phyloP scores from a whole-genome alignment of 345 rosid genomes.

The Populus nigra region DNA sequence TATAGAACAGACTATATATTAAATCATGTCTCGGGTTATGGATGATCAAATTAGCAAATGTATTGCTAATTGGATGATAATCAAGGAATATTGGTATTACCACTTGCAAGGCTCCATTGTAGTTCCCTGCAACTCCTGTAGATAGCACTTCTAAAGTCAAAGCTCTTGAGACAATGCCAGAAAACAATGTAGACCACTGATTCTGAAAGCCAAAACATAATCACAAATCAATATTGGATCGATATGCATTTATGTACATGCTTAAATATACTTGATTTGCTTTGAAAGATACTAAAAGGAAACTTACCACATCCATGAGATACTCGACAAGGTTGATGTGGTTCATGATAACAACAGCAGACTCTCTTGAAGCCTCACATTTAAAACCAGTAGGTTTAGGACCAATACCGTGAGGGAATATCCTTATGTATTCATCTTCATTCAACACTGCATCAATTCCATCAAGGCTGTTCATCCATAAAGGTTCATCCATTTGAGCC shows the following conservation, averaged over 20 bases:
- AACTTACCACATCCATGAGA: slow-evolving; percentile 73
- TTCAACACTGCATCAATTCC: slow-evolving; percentile 43
- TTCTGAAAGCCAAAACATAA: slow-evolving; percentile 38
- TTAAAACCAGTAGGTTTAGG: slow-evolving; percentile 60
- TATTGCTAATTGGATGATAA: neutral
- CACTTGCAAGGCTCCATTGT: slow-evolving; percentile 76
- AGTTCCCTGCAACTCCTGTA: slow-evolving; percentile 65
- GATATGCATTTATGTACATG: neutral
- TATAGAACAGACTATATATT: neutral
- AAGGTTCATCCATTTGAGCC: slow-evolving; percentile 75
- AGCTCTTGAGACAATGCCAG: slow-evolving; percentile 69
- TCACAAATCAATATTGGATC: neutral
- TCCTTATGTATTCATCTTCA: slow-evolving; percentile 63
- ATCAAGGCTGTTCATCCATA: slow-evolving; percentile 62
- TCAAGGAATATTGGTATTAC: slow-evolving; percentile 28
- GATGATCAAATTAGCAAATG: neutral
- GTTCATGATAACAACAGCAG: slow-evolving; percentile 63
- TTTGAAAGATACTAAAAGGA: neutral
- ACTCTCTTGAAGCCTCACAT: slow-evolving; percentile 77
- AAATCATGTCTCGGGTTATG: neutral
- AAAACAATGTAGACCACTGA: slow-evolving; percentile 72
- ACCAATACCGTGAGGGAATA: slow-evolving; percentile 56
- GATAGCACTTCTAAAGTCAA: slow-evolving; percentile 58
- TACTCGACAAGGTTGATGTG: slow-evolving; percentile 61
- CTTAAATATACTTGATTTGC: neutral